phyloP scores from a whole-genome alignment of 352 stramenopile genomes.

The Phytophthora melonis region DNA sequence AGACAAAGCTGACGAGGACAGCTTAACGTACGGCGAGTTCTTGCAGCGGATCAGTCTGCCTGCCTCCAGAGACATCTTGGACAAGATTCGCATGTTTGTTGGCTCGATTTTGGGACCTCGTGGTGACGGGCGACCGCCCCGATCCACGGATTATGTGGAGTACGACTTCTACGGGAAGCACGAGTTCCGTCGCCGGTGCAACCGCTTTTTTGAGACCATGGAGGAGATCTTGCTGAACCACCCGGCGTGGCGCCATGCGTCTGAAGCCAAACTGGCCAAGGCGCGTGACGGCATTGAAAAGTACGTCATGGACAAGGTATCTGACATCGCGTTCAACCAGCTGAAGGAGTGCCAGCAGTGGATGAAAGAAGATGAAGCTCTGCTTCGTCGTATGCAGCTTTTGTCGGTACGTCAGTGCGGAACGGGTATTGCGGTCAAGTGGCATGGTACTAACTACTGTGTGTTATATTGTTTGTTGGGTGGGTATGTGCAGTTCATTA shows the following conservation, averaged over 20 bases:
- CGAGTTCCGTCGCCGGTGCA: conserved; percentile 71
- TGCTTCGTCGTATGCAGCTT: conserved; percentile 83
- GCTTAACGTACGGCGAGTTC: conserved; percentile 81
- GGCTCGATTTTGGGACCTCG: conserved; percentile 81
- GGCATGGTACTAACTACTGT: not conserved
- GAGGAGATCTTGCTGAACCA: conserved; percentile 67
- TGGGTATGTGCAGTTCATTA: conserved; percentile 49
- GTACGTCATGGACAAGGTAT: conserved; percentile 93
- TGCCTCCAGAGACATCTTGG: conserved; percentile 74
- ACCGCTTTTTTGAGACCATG: conserved; percentile 80
- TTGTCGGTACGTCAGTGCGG: conserved; percentile 61
- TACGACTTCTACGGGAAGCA: conserved; percentile 86
- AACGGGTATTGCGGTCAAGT: not conserved
- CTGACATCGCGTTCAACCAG: conserved; percentile 80
- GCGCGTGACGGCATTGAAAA: conserved; percentile 91
- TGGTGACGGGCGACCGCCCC: conserved; percentile 73
- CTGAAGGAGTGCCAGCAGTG: conserved; percentile 69
- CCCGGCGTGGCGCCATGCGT: conserved; percentile 69
- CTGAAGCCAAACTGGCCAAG: conserved; percentile 66
- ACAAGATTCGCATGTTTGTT: conserved; percentile 81
- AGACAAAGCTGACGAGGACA: conserved; percentile 48
- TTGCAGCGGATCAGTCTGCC: conserved; percentile 78
- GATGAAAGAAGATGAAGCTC: conserved; percentile 76
- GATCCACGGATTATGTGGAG: conserved; percentile 75
- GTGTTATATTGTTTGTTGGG: not conserved